These are phyloP conservation scores for Leccinum fallax DNA, from an alignment of 1,284 basidiomycete genomes.

Conservation along the genomic window DNA sequence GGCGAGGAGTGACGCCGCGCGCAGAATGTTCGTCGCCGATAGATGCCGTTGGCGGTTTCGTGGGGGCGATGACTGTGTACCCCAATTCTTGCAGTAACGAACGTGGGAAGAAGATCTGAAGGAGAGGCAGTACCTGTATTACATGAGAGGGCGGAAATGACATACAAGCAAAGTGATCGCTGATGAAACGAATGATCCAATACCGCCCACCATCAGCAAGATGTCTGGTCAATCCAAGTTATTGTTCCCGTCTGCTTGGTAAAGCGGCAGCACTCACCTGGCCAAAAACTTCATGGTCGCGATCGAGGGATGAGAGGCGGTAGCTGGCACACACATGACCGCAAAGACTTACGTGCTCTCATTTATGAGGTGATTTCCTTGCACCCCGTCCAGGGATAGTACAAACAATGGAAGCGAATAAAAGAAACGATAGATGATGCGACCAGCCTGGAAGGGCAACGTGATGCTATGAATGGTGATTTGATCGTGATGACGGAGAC, in stretches of 20 bases:
- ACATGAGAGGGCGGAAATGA: neutral
- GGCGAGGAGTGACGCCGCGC: neutral
- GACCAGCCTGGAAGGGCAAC: conserved; percentile 46
- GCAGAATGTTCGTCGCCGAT: conserved; percentile 12
- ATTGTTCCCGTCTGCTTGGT: neutral
- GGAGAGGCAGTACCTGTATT: neutral
- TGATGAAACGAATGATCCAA: conserved; percentile 74
- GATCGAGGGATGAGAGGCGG: conserved; percentile 8
- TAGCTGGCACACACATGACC: neutral
- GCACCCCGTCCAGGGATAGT: conserved; percentile 62
- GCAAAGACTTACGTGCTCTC: conserved; percentile 51
- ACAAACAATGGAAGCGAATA: conserved; percentile 67
- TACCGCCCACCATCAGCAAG: conserved; percentile 63
- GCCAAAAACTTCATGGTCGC: conserved; percentile 43
- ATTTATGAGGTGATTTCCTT: conserved; percentile 50
- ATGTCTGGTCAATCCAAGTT: conserved; percentile 47
- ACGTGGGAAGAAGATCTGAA: conserved; percentile 74
- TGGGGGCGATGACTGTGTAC: conserved; percentile 43
- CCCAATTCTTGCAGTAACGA: conserved; percentile 64
- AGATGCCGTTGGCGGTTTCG: conserved; percentile 21
- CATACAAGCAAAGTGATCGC: conserved; percentile 70
- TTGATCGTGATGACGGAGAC: conserved; percentile 26
- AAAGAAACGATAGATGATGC: conserved; percentile 69
- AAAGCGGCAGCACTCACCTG: conserved; percentile 40
- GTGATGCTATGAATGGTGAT: conserved; percentile 4